Base-by-base conservation (phyloP, 768 basidiomycete genomes). In the Auriculariales sp. region DNA sequence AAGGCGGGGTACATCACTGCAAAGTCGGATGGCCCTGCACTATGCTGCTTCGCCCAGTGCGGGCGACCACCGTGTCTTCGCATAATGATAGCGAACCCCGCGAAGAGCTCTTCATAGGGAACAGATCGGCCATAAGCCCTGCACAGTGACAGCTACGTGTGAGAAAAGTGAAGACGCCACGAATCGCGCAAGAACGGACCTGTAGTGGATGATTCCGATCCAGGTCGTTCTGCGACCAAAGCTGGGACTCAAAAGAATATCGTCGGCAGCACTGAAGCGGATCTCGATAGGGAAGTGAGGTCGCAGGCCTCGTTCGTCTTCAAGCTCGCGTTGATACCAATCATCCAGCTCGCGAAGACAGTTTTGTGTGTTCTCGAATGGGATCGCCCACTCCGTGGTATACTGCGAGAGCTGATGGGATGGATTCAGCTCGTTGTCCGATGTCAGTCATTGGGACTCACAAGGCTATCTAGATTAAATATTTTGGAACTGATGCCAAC, bases 181-280 rank as follows among this genome's bases (percentile, higher is more conserved):
- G n/a, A n/a, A n/a, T n/a, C n/a, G n/a, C n/a, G n/a, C n/a, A n/a
- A n/a, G n/a, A n/a, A n/a, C 86, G 59, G 51, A 97, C 94, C 89
- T 90, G 70, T 81, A 99, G 60, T 93, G 89, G n/a, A 95, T 78
- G 48, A 98, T 79, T n/a, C 95, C 95, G 52, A 99, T 88, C 86
- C 92, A 99, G 56, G 82, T 85, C 6, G 85, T 92, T 61, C 67
- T 69, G 50, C 78, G 73, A 48, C 81, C 82, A 59, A 77, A 78
- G 59, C 83, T 83, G 2, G 95, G 95, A 61, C 86, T 90, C 28
- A 99, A 71, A 89, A 89, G 97, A 48, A 95, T 86, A 59, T 95
- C 88, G 64, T 98, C 95, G 22, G 72, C 70, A 12, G 79, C 78
- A 36, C 89, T 83, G 63, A 88, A 92, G 9, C 95, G 77, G 48